These are phyloP conservation scores for Phalaenopsis hybrid DNA, from an alignment of 116 monocot species.

Conservation along the genomic window DNA sequence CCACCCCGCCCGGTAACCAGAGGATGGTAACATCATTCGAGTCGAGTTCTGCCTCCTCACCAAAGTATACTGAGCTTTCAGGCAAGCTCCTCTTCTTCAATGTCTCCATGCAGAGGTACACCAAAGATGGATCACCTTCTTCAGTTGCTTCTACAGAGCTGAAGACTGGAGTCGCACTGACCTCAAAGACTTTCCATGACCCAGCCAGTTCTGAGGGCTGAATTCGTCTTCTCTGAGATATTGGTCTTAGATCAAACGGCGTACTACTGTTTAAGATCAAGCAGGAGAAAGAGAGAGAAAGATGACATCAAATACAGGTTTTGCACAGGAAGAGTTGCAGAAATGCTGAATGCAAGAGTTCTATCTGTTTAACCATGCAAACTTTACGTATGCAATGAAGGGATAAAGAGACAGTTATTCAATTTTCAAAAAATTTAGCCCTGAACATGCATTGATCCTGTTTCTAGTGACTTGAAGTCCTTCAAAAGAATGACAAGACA, in stretches of 20 bases:
- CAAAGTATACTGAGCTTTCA: slow-evolving; percentile 45
- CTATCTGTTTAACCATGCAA: too few species aligned
- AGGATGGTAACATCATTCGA: slow-evolving; percentile 70
- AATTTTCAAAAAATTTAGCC: too few species aligned
- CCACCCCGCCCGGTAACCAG: slow-evolving; percentile 91
- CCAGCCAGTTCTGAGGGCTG: slow-evolving; percentile 74
- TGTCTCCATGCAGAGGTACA: slow-evolving; percentile 81
- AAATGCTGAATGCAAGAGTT: too few species aligned
- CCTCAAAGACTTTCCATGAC: slow-evolving; percentile 87
- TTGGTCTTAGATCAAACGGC: slow-evolving; percentile 51
- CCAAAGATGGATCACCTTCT: slow-evolving; percentile 37
- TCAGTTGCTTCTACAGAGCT: slow-evolving; percentile 12
- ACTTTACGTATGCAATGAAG: too few species aligned
- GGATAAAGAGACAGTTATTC: too few species aligned
- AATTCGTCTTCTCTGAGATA: slow-evolving; percentile 69
- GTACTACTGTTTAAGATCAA: slow-evolving; percentile 37
- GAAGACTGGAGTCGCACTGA: slow-evolving; percentile 77
- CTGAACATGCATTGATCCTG: too few species aligned
- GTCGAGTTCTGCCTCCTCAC: slow-evolving; percentile 77
- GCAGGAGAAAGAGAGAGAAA: not conserved
- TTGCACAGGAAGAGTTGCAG: too few species aligned
- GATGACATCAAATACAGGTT: not conserved
- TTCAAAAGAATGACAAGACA: too few species aligned
- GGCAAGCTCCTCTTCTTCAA: slow-evolving; percentile 84
- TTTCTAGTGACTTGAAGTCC: too few species aligned